phyloP scores from a whole-genome alignment of 2,329 filamentous ascomycete genomes.

The Aphanoascus verrucosus region DNA sequence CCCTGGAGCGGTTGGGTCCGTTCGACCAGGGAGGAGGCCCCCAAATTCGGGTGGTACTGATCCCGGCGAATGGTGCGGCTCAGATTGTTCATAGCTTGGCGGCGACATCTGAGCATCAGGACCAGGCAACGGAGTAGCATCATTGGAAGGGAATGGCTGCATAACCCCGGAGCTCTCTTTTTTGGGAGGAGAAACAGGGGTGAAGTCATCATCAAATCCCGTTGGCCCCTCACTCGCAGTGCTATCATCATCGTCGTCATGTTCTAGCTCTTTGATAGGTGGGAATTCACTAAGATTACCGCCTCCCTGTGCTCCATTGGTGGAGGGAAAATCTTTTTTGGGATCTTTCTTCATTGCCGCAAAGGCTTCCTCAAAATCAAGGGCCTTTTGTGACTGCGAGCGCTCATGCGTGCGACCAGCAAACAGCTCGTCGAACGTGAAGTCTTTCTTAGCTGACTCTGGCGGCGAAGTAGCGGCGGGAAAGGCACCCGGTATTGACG shows the following conservation, averaged over 20 bases:
- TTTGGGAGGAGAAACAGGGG: constrained; percentile 45
- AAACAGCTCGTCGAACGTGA: constrained; percentile 39
- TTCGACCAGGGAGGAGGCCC: constrained; percentile 32
- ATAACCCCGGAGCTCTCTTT: constrained; percentile 28
- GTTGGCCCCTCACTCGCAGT: constrained; percentile 53
- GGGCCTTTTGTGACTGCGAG: constrained; percentile 37
- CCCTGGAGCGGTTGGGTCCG: constrained; percentile 30
- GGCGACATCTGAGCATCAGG: constrained; percentile 49
- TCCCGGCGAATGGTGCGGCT: constrained; percentile 20
- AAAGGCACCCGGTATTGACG: constrained; percentile 42
- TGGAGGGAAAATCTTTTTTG: constrained; percentile 31
- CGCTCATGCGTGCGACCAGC: constrained; percentile 35
- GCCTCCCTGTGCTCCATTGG: constrained; percentile 23
- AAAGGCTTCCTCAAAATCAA: constrained; percentile 40
- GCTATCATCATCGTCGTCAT: constrained; percentile 62
- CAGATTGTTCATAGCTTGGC: constrained; percentile 28
- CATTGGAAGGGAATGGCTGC: constrained; percentile 32
- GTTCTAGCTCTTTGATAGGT: constrained; percentile 74
- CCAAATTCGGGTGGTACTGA: constrained; percentile 30
- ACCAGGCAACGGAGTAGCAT: constrained; percentile 39
- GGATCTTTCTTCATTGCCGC: constrained; percentile 31
- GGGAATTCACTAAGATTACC: constrained; percentile 63
- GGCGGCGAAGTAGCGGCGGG: constrained; percentile 14
- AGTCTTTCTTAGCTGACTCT: constrained; percentile 25
- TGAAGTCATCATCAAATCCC: constrained; percentile 90